Conservation (phyloP, 2,329 filamentous ascomycete genomes). For the Annulohypoxylon truncatum region DNA sequence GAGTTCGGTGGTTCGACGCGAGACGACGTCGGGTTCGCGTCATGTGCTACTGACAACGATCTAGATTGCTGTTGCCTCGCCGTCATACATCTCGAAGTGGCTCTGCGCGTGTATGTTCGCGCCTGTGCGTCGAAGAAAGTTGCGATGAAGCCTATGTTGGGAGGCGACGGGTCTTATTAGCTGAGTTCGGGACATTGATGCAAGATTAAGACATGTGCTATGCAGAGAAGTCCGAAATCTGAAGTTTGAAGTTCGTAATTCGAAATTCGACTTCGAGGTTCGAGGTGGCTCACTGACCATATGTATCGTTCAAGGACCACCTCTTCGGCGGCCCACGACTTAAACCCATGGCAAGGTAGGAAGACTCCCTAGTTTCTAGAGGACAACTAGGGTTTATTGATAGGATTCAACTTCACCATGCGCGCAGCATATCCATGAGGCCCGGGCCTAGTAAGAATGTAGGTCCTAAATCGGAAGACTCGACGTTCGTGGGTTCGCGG, state of each 20-base stretch:
- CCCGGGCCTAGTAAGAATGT: background rate
- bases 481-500: background rate
- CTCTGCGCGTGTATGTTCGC: constrained; percentile 25
- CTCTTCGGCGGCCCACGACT: constrained; percentile 42
- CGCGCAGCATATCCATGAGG: constrained; percentile 24
- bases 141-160: constrained; percentile 48
- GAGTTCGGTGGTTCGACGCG: constrained; percentile 15
- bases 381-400: background rate
- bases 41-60: constrained; percentile 25
- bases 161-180: constrained; percentile 18
- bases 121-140: constrained; percentile 47
- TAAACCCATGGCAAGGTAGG: constrained; percentile 42
- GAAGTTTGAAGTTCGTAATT: constrained; percentile 18
- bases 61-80: constrained; percentile 7
- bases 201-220: constrained; percentile 17
- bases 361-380: background rate
- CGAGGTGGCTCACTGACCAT: constrained; percentile 46
- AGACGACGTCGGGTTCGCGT: constrained; percentile 19
- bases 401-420: constrained; percentile 4
- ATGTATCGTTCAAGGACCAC: constrained; percentile 52
- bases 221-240: background rate
- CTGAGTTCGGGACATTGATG: constrained; percentile 3
- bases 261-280: no score
- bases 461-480: background rate
- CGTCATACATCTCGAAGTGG: constrained; percentile 11